Conservation (phyloP, 495 filamentous ascomycete species). For the Neurospora terricola region DNA sequence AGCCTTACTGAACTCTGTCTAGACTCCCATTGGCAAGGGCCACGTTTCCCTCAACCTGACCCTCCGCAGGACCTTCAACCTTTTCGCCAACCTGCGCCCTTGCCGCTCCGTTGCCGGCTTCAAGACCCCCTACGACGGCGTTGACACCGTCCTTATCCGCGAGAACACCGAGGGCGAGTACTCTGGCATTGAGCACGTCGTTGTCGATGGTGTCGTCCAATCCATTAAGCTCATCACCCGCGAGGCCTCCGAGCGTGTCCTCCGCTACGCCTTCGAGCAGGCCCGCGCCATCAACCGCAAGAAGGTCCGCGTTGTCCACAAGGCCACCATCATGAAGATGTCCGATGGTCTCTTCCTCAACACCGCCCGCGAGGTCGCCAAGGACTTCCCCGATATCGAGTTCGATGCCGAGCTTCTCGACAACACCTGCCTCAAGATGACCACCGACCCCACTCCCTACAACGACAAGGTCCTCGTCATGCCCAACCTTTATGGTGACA, state of each 20-base stretch:
- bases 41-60: slow-evolving; percentile 99
- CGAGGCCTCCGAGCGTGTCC: slow-evolving; percentile 86
- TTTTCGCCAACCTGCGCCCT: slow-evolving; percentile 96
- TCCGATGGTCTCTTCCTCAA: slow-evolving; percentile 93
- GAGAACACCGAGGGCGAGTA: slow-evolving; percentile 99
- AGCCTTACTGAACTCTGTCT: not conserved
- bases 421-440: slow-evolving; percentile 98
- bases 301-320: slow-evolving; percentile 96
- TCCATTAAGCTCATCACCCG: slow-evolving; percentile 97
- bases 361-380: slow-evolving; percentile 69
- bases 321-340: slow-evolving; percentile 99
- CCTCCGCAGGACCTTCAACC: slow-evolving; percentile 96
- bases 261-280: slow-evolving; percentile 95
- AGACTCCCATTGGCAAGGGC: slow-evolving; percentile 97
- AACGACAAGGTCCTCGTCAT: slow-evolving; percentile 99
- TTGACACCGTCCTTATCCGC: slow-evolving; percentile 95
- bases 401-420: slow-evolving; percentile 96
- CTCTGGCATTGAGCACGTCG: slow-evolving; percentile 97
- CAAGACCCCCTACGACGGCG: slow-evolving; percentile 97
- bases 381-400: slow-evolving; percentile 89
- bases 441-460: slow-evolving; percentile 87
- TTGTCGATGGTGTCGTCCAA: slow-evolving; percentile 96
- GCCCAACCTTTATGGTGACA: slow-evolving; percentile 99
- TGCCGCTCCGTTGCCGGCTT: slow-evolving; percentile 93
- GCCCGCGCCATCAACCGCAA: slow-evolving; percentile 81